Evolutionary conservation across 257 asterid genomes (phyloP), one percentile per base, ranked within the genome.

Genomic region (Linaria vulgaris): DNA sequence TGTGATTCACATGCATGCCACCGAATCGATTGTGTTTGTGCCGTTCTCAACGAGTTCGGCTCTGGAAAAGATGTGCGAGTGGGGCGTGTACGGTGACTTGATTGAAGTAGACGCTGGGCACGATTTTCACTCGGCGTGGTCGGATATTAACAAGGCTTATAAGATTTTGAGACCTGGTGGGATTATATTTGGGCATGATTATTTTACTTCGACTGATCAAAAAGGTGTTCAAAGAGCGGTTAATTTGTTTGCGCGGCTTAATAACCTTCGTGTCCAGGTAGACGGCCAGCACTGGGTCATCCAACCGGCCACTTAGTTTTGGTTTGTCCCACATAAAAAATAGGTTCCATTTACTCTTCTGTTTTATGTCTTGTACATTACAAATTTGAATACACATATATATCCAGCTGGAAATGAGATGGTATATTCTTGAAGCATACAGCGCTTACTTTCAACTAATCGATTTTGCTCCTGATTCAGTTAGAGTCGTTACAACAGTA

Each of bases 121-220:
- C 14, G 94, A 85, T 22, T 85, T 85, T 51, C 90, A 85, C 75
- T 83, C 90, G 41, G 94, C 90, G 0, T 85, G 90, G 94, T 51
- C 71, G 0, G 94, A 85, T 53, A 85, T 85, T 27, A 85, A 80
- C 60, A 73, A 78, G 60, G 89, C 89, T 0, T 78, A 64, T 56
- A 82, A 85, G 77, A 58, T 84, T 3, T 57, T 84, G 21, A 72
- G 57, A 12, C 70, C 85, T 0, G 87, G 90, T 3, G 92, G 88
- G 1, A 74, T 82, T 10, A 75, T 85, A 4, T 85, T 85, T 65
- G 92, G 92, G 19, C 92, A 85, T 34, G 92, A 85, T 51, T 80
- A 78, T 41, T 27, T 27, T 27, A 27, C 34, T 27, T 27, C 34
- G 6, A 6, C 34, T 27, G 64, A 1, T 0, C 66, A 73, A 74